Evolutionary conservation across 331 rosid genomes (phyloP), one percentile per base, ranked within the genome.

Genomic region (Malus hybrid): DNA sequence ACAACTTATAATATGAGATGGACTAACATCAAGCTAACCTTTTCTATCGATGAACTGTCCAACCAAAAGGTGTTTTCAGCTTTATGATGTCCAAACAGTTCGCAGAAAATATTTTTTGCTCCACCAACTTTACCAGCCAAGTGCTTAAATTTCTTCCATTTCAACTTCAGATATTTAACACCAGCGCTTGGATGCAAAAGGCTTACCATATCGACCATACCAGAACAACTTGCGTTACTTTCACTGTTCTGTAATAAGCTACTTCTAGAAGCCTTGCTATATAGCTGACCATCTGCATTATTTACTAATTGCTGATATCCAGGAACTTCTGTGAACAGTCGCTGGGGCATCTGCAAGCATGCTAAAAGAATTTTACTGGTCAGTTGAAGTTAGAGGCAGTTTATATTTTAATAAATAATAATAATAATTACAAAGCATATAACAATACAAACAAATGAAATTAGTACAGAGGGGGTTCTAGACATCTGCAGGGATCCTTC

Each of bases 51-150:
- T 79, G 99, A 92, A 76, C 99, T 94, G 78, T 94, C 99, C 86
- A 94, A 83, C 99, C 99, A 94, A 84, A 94, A 94, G 78, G 97
- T 90, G 82, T 88, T 88, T 78, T 90, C 91, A 77, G 97, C 86
- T 69, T 89, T 88, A 28, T 79, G 76, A 74, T 78, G 88, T 79
- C 97, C 97, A 83, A 87, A 92, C 87, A 94, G 81, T 67, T 78
- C 80, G 77, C 83, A 81, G 85, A 94, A 94, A 80, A 94, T 90
- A 74, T 82, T 84, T 81, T 75, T 82, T 52, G 93, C 90, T 56
- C 97, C 97, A 57, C 99, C 99, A 81, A 92, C 90, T 80, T 88
- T 85, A 77, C 85, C 73, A 73, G 92, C 96, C 85, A 90, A 84
- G 80, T 78, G 84, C 77, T 80, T 80, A 62, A 84, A 83, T 85